Evolutionary conservation across 108 stramenopile species (phyloP), one percentile per base, ranked within the genome.

Genomic region (Fragilariopsis cylindrus): DNA sequence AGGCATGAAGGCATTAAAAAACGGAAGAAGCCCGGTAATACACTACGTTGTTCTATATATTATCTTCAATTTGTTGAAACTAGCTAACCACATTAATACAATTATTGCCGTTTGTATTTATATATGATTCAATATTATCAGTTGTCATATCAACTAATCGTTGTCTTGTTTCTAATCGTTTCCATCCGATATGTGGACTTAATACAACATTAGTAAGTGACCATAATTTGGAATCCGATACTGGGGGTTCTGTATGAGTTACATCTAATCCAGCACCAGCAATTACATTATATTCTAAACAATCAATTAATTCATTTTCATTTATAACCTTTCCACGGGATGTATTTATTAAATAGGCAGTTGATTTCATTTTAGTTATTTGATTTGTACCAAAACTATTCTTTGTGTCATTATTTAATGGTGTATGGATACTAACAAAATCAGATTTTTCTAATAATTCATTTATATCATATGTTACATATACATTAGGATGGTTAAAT

Each of bases 131-230:
- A 55, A 93, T 91, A 50, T 89, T 90, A 71, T 96, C 92, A 4
- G 82, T 73, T 16, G 91, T 92, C 92, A 96, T 94, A 69, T 93
- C 90, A 30, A 96, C 92, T 54, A 96, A 75, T 21, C 95, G 82
- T 73, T 96, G 95, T 60, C 92, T 77, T 21, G 95, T 92, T 82
- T 96, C 95, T 19, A 94, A 54, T n/a, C 95, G 80, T 54, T 88
- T 86, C 95, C 95, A 96, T 57, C 95, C 95, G 43, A 89, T 96
- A 71, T 96, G 95, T 3, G 92, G 95, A 2, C 90, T 90, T 50
- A 96, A 77, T 62, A 85, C 88, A 12, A 88, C 87, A 79, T 96
- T 96, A 13, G 78, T 80, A 16, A 96, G 69, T 12, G 74, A 76
- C 91, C 91, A 96, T 2, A 96, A 64, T 15, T 88, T 82, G 40